Base-by-base conservation (phyloP, 2,329 filamentous ascomycete genomes). In the Venturia aucupariae region DNA sequence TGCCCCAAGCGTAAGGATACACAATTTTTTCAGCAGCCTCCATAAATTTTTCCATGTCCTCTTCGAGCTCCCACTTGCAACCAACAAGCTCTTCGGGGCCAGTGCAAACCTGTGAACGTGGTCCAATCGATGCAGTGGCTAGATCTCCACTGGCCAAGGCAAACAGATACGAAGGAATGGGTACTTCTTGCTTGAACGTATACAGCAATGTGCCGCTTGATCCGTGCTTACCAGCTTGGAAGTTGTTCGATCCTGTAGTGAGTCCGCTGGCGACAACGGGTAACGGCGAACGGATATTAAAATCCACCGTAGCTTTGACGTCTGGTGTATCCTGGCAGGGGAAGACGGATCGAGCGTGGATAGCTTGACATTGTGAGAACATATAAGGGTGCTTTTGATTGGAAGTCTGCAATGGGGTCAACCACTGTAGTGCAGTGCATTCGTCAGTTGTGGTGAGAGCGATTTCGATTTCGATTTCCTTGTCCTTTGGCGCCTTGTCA, bases 261-360 rank as follows among this genome's bases (percentile, higher is more conserved):
- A 97, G 82, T 64, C 94, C 94, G 71, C 91, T 96, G 39, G 93
- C 92, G 65, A 97, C 85, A n/a, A 97, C 92, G 0, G 92, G 91
- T 17, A 96, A 83, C 5, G 89, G 86, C 30, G 92, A 97, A 32
- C 86, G 87, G 72, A 99, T 88, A 71, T 88, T 89, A 80, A 97
- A 97, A 67, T 87, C 86, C 76, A 92, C 92, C 1, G 92, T 95
- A n/a, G 90, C 92, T 80, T 99, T 99, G 71, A 97, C 90, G 74
- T 97, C 93, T 3, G 94, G 94, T 0, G 94, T 97, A 73, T 99
- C 94, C 79, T 97, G 93, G 77, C 93, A 97, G 7, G 94, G 94
- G 75, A 97, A 96, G 67, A 97, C 84, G 60, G 92, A 96, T 66
- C 94, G 87, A 54, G 90, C 91, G 72, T 97, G 92, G 72, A 97